Evolutionary conservation across 148 eudicot genomes (phyloP), one percentile per base, ranked within the genome.

Genomic region (Silene uniflora): DNA sequence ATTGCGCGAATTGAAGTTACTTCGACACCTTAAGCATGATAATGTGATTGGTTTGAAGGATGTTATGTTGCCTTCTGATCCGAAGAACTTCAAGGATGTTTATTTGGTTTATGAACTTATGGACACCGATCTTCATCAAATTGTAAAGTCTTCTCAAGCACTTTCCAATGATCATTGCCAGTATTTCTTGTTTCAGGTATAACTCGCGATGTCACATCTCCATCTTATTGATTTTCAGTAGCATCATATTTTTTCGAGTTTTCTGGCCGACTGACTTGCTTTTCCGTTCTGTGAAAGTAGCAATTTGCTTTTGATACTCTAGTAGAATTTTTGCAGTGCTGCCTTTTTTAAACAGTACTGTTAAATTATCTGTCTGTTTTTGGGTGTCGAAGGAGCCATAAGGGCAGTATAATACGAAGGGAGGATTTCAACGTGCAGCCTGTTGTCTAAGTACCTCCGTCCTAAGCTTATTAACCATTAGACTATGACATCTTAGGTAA

Each of bases 101-200:
- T 89, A 89, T 80, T 70, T 89, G 82, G 90, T 89, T 8, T 89
- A 89, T 78, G 90, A 87, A 71, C 90, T 89, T 73, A 89, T 87
- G 92, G 92, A 89, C 74, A 87, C 92, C 0, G 92, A 89, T 79
- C 86, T 89, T 76, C 92, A 89, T 81, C 92, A 89, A 85, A 89
- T 89, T 64, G 84, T 87, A 18, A 89, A 89, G 80, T 89, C 92
- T 22, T 89, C 90, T 62, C 92, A 89, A 58, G 74, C 87, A 42
- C 90, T 87, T 72, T 72, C 88, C 6, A 87, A 84, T 75, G 92
- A 89, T 75, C 92, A 89, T 79, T 84, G 86, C 82, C 90, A 87
- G 55, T 89, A 87, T 71, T 87, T 89, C 85, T 75, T 89, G 47
- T 89, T 87, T 66, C 92, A 89, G 90, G 92, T 89, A 80, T 74